Base-by-base conservation (phyloP, 352 stramenopile genomes). In the Pseudoperonospora humuli region DNA sequence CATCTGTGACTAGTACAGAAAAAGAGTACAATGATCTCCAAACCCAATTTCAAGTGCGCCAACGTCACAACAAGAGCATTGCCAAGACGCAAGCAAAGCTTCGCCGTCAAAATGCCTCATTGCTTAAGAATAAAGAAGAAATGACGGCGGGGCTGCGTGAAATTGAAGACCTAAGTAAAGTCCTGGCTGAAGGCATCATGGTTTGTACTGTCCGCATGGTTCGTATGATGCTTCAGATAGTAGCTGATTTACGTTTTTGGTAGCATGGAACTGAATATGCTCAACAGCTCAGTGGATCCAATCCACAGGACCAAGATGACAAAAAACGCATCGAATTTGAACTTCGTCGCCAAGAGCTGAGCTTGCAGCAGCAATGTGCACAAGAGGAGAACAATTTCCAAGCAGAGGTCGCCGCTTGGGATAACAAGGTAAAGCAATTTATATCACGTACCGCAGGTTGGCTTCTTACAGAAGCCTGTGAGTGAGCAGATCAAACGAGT, bases 111-210 rank as follows among this genome's bases (percentile, higher is more conserved):
- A 53, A 45, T 2, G 18, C 39, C 21, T 42, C 19, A 7, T 11
- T 69, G 17, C 21, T 57, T 3, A 51, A 69, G 19, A 32, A 65
- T 60, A 39, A 54, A 37, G 31, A 59, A 41, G 26, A 53, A 19
- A 13, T 54, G 33, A 13, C 25, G 7, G 27, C 11, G 5, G 24
- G 50, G 18, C 41, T 63, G 32, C 34, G 41, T 37, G n/a, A 61
- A 38, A 42, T 32, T 15, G 46, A 65, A 37, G 14, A 45, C n/a
- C 46, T 69, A 25, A 50, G 45, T 36, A 28, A 29, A 29, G 27
- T 61, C 10, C 50, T 69, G 25, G 40, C 28, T 23, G 54, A 65
- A 49, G 59, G 59, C 6, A 69, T 69, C 19, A 47, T 63, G 54
- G 59, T 69, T 43, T 33, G 37, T 39, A 50, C 14, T 33, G 34